phyloP scores from a whole-genome alignment of 2,329 filamentous ascomycete genomes.

The Neonectria faginata region DNA sequence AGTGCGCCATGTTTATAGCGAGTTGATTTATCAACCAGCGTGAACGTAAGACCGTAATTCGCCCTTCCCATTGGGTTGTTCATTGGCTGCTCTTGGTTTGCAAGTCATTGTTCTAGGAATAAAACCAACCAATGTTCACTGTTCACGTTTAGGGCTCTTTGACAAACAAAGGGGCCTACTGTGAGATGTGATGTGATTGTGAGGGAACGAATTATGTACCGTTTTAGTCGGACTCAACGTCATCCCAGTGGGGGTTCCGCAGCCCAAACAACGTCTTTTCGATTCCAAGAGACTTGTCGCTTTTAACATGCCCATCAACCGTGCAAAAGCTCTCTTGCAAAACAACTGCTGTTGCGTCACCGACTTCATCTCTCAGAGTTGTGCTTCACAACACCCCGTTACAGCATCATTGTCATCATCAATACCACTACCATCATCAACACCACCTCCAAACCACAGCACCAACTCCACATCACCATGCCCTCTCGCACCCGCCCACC shows the following conservation, averaged over 20 bases:
- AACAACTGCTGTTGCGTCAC: neutral
- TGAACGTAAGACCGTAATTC: neutral
- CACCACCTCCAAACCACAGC: conserved; percentile 3
- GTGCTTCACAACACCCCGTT: neutral
- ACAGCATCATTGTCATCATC: neutral
- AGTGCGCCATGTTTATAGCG: neutral
- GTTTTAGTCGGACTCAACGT: neutral
- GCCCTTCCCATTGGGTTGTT: neutral
- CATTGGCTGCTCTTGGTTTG: neutral
- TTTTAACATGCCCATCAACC: neutral
- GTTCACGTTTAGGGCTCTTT: neutral
- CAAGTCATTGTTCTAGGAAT: neutral
- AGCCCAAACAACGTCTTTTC: neutral
- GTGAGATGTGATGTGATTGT: neutral
- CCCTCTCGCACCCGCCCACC: neutral
- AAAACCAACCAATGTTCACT: neutral
- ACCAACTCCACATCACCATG: conserved; percentile 1
- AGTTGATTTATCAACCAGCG: neutral
- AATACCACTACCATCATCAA: neutral
- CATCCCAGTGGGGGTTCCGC: neutral
- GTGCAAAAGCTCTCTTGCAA: neutral
- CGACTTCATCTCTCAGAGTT: neutral
- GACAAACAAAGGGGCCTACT: neutral
- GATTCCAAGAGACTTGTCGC: neutral
- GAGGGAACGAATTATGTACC: neutral